Evolutionary conservation across 306 rosid genomes (phyloP), one percentile per base, ranked within the genome.

Genomic region (Rosa multiflora): DNA sequence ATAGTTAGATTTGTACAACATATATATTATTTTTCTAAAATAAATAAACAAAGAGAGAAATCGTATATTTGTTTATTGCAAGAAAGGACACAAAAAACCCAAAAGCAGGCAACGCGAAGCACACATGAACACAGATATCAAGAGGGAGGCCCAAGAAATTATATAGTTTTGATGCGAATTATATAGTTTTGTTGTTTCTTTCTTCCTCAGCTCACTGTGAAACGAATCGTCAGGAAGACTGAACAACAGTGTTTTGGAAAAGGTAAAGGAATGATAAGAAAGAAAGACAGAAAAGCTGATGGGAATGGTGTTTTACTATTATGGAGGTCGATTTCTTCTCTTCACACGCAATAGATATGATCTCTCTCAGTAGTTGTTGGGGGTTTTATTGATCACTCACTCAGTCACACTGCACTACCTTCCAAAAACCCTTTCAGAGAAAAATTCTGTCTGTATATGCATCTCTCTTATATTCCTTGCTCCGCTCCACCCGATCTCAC

Each of bases 271-370:
- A 62, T 35, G 64, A 68, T 42, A 58, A 68, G 78, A 67, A 13
- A 72, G 58, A 55, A 52, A 40, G 14, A 59, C 63, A 67, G 49
- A 74, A 67, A 79, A 58, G 86, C 53, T 73, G 84, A 66, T 68
- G 79, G 51, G 70, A n/a, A 39, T 15, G 39, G 68, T 1, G 37
- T 8, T 70, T 67, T 74, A 73, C 74, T 10, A 80, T 67, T 3
- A 67, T 58, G 87, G 77, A 63, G 78, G 78, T 44, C 52, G 70
- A 61, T 56, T 80, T 44, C 67, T 67, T 67, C 39, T 32, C 71
- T 46, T 78, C 77, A 83, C 93, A 91, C 93, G 97, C 93, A 88
- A 88, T 78, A 81, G 90, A 83, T 86, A 73, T 68, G 21, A 70
- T 73, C 44, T 70, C 3, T 4, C 42, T n/a, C 35, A 46, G 21